Base-by-base conservation (phyloP, 306 rosid genomes). In the Begonia peltatifolia region DNA sequence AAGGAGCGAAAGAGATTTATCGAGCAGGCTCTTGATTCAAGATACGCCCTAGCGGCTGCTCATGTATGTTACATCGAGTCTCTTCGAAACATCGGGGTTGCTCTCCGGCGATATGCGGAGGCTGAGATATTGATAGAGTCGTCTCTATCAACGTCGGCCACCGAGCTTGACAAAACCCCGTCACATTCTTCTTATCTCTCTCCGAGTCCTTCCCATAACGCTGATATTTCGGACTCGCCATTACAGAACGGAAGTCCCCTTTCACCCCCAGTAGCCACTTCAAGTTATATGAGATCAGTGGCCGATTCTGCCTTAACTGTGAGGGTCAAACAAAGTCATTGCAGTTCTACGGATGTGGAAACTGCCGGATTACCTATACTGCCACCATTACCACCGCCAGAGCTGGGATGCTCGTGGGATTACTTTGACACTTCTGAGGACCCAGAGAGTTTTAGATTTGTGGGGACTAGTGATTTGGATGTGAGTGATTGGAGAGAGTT, bases 391-490 rank as follows among this genome's bases (percentile, higher is more conserved):
- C 97, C 85, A 0, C 90, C 84, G 13, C 81, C 68, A 44, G 80
- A 65, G 61, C 82, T 68, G 5, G 86, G 80, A 58, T 68, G 87
- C 30, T 76, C 84, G 17, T 90, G 99, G 99, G 99, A 90, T 77
- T 90, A 68, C 70, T 90, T 90, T 59, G 94, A 80, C 22, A 84
- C 92, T 50, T 54, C 48, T 16, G 94, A 83, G 50, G 94, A 75
- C 47, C 59, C 66, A 56, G 88, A 74, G 67, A 83, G 86, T 52
- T 86, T 90, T 48, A 69, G 95, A 61, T 86, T 90, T 70, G 68
- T 44, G 63, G 83, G 69, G 41, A 70, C 58, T 64, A 53, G 72
- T 64, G 89, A 63, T 42, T 68, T 59, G 59, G 79, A 63, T 46
- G 46, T 75, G 59, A 60, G 57, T 44, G 72, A 56, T 43, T 67